Percentiles rank a stretch among this genome's conserved stretches.
These are phyloP conservation scores for Melaleuca alternifolia DNA, from an alignment of 345 rosid genomes.

Conservation along the genomic window DNA sequence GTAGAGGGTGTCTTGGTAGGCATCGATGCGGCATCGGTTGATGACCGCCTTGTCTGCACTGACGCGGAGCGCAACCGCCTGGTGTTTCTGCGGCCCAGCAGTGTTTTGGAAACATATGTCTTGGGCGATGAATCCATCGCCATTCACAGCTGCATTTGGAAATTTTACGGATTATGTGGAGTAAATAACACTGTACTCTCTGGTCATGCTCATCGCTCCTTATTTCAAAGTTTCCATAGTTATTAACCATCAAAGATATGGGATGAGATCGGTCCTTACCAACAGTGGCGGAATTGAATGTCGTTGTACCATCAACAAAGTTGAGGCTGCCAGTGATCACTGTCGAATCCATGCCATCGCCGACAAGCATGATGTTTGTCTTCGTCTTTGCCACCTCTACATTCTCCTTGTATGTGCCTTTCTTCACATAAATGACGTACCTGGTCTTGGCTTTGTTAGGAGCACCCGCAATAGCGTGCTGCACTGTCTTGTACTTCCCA, in stretches of 20 bases:
- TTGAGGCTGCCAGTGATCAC: conserved; percentile 56
- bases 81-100: conserved; percentile 71
- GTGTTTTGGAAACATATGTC: conserved; percentile 74
- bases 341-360: conserved; percentile 61
- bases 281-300: conserved; percentile 69
- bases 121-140: conserved; percentile 86
- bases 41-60: conserved; percentile 72
- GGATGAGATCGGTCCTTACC: conserved; percentile 25
- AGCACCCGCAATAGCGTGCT: conserved; percentile 55
- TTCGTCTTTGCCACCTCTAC: conserved; percentile 63
- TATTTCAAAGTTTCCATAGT: neutral
- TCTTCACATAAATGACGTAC: conserved; percentile 61
- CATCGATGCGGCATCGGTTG: conserved; percentile 62
- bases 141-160: conserved; percentile 41
- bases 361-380: conserved; percentile 62
- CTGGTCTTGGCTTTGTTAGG: conserved; percentile 44
- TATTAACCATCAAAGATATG: neutral
- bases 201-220: neutral
- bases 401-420: conserved; percentile 61
- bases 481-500: conserved; percentile 64
- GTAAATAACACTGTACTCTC: neutral
- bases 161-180: neutral
- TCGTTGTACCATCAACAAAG: conserved; percentile 45
- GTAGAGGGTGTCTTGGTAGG: conserved; percentile 73
- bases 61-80: conserved; percentile 79